Evolutionary conservation across 2,329 filamentous ascomycete species (phyloP).

Genomic region (Fusarium sp.): DNA sequence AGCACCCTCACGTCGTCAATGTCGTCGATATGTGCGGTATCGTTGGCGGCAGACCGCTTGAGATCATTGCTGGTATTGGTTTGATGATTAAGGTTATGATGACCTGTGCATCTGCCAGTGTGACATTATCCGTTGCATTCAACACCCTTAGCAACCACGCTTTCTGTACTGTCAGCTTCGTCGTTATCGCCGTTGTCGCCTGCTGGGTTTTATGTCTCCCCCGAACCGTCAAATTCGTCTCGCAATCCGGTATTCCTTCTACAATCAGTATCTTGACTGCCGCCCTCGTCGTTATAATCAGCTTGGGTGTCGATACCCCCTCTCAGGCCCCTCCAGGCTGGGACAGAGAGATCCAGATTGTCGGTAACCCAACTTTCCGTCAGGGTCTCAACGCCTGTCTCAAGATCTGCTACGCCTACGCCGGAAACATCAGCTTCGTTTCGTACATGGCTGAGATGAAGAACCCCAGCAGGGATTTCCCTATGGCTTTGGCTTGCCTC

Average conservation of each 20-base stretch:
- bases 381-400: conserved; percentile 43
- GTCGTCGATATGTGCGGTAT: conserved; percentile 75
- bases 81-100: conserved; percentile 78
- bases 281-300: conserved; percentile 47
- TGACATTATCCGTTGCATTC: conserved; percentile 72
- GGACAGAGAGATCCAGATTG: conserved; percentile 39
- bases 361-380: conserved; percentile 41
- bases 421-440: conserved; percentile 48
- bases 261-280: conserved; percentile 44
- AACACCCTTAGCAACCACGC: conserved; percentile 72
- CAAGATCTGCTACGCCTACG: conserved; percentile 47
- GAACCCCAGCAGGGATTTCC: conserved; percentile 48
- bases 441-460: conserved; percentile 50
- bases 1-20: conserved; percentile 75
- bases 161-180: conserved; percentile 72
- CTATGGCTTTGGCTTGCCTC: conserved; percentile 46
- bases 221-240: conserved; percentile 64
- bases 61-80: conserved; percentile 60
- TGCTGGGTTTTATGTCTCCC: conserved; percentile 72
- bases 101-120: conserved; percentile 73
- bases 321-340: conserved; percentile 39
- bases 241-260: conserved; percentile 42
- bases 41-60: conserved; percentile 49
- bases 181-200: conserved; percentile 69
- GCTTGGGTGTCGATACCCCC: conserved; percentile 37